Conservation (phyloP, 257 asterid genomes). For the Thymus quinquecostatus region DNA sequence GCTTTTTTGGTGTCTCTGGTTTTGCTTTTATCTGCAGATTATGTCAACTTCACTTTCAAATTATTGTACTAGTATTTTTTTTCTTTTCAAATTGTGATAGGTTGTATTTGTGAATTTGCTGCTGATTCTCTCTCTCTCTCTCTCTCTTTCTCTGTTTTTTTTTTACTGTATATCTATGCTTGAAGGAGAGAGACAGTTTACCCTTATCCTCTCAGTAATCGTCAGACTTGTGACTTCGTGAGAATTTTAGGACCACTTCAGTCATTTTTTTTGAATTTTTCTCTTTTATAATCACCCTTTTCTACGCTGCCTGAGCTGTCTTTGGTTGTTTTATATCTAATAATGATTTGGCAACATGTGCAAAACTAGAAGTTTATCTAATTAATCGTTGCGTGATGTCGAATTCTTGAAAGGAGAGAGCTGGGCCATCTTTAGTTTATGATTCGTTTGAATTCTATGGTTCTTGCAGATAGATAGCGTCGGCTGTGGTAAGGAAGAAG, state of each 20-base stretch:
- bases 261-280: slow-evolving; percentile 28
- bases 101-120: slow-evolving; percentile 31
- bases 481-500: not conserved
- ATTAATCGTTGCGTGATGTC: slow-evolving; percentile 2
- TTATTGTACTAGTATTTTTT: not conserved
- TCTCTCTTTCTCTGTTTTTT: no score
- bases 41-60: slow-evolving; percentile 29
- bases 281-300: slow-evolving; percentile 8
- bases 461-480: slow-evolving; percentile 20
- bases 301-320: slow-evolving; percentile 32
- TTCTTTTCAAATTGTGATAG: slow-evolving; percentile 32
- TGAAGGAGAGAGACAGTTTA: slow-evolving; percentile 33
- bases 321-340: slow-evolving; percentile 23
- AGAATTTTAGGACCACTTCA: slow-evolving; percentile 50
- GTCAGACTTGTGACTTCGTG: slow-evolving; percentile 32
- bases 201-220: slow-evolving; percentile 51
- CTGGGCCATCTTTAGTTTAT: not conserved
- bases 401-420: not conserved
- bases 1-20: slow-evolving; percentile 16
- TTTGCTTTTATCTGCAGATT: slow-evolving; percentile 29
- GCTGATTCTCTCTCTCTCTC: not conserved
- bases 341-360: not conserved
- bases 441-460: slow-evolving; percentile 6
- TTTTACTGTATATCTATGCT: slow-evolving; percentile 34
- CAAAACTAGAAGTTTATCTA: not conserved